Conservation (phyloP, 345 rosid species). For the Iberis pinnata region DNA sequence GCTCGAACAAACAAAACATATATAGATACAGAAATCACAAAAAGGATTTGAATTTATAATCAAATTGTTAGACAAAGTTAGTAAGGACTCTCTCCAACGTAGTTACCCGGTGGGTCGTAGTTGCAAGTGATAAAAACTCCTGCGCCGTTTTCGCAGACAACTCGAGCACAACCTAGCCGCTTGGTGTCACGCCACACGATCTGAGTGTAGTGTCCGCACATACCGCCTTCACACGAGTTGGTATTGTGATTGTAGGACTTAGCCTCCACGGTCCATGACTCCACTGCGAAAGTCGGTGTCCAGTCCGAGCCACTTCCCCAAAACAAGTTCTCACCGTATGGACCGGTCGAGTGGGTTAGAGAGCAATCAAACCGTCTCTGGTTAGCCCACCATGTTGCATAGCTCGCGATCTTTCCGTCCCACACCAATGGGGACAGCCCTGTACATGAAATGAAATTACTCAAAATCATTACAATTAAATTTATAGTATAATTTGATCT, state of each 20-base stretch:
- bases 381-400: conserved; percentile 53
- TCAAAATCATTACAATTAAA: background rate
- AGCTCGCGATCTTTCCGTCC: conserved; percentile 44
- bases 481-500: background rate
- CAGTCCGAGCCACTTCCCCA: conserved; percentile 85
- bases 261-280: conserved; percentile 60
- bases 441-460: conserved; percentile 14
- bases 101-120: conserved; percentile 93
- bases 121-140: conserved; percentile 84
- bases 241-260: conserved; percentile 43
- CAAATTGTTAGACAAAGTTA: conserved; percentile 27
- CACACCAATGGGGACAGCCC: conserved; percentile 50
- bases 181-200: conserved; percentile 59
- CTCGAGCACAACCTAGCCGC: conserved; percentile 71
- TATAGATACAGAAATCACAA: conserved; percentile 1
- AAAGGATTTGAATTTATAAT: background rate
- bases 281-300: conserved; percentile 57
- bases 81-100: conserved; percentile 70
- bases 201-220: conserved; percentile 90
- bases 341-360: conserved; percentile 65
- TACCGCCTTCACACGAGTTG: conserved; percentile 44
- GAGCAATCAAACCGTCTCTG: conserved; percentile 57
- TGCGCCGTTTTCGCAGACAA: conserved; percentile 38
- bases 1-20: background rate
- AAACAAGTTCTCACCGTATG: conserved; percentile 81